Evolutionary conservation across 306 rosid genomes (phyloP), one percentile per base, ranked within the genome.

Genomic region (Quercus rubra): DNA sequence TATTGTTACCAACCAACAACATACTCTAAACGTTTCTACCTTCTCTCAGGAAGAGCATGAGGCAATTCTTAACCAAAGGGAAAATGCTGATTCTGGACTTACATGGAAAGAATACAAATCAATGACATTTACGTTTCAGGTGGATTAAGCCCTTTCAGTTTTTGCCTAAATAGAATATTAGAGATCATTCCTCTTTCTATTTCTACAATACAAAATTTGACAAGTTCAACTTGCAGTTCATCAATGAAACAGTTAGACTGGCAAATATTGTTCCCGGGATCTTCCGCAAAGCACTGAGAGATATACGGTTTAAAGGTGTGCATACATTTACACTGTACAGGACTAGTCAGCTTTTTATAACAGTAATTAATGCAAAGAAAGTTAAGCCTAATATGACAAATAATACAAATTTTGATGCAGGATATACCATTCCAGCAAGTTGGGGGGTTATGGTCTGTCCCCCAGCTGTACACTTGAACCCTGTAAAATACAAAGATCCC

Each of bases 401-500:
- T 17, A 33, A 66, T 43, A 15, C 35, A 70, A 35, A 27, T 62
- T 57, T 70, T 9, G 23, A 46, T 80, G 83, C 93, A 95, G 99
- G 92, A 63, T 80, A 93, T 73, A 93, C 98, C 19, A 95, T 95
- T 77, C 99, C 99, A 64, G 93, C 90, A 81, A 96, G 89, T 8
- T 95, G 99, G 99, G 96, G 93, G 43, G 85, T 95, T 5, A 95
- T 95, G 98, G 98, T 90, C 76, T 93, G 98, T 84, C 99, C 99
- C 35, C 98, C 99, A 6, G 99, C 99, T 54, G 97, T 93, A 33
- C 99, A 95, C 72, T 87, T 95, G 72, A 93, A 90, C 78, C 97
- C 99, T 3, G 83, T 79, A 41, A 95, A 85, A 80, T 95, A 90
- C 78, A 85, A 81, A 67, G 92, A 95, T 77, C 99, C 99, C 56